A percentile compares a stretch with the other conserved stretches of the same genome.
Conservation (phyloP, 768 basidiomycete species). For the Tylopilus sp. region DNA sequence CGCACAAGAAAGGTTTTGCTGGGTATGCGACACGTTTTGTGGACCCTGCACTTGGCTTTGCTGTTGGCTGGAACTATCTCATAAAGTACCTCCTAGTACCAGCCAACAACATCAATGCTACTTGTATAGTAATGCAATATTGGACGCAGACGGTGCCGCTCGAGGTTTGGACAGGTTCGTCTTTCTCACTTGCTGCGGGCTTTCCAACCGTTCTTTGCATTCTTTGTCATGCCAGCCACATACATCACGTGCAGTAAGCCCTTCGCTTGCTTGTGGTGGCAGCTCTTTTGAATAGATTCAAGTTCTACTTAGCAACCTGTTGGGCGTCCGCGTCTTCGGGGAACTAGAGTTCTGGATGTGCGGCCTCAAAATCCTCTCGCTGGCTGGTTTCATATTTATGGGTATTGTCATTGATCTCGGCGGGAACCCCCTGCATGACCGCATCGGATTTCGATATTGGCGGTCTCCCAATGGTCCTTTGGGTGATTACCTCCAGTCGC, state of each 20-base stretch:
- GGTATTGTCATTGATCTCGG: slow-evolving; percentile 42
- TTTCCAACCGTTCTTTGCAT: not conserved
- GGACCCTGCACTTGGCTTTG: slow-evolving; percentile 68
- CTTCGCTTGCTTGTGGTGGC: not conserved
- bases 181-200: too few relatives aligned
- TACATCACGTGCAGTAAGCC: slow-evolving; percentile 1
- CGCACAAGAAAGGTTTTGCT: slow-evolving; percentile 65
- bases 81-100: slow-evolving; percentile 65
- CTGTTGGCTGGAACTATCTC: slow-evolving; percentile 48
- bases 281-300: not conserved
- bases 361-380: slow-evolving; percentile 55
- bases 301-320: slow-evolving; percentile 41
- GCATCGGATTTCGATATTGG: slow-evolving; percentile 44
- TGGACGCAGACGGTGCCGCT: slow-evolving; percentile 2
- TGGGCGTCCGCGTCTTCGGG: slow-evolving; percentile 69
- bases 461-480: slow-evolving; percentile 51
- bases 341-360: slow-evolving; percentile 77
- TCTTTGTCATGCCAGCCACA: not conserved
- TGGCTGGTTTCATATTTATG: slow-evolving; percentile 27
- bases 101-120: slow-evolving; percentile 65
- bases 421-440: slow-evolving; percentile 36
- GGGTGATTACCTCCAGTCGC: slow-evolving; percentile 47
- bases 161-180: slow-evolving; percentile 5
- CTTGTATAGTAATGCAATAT: slow-evolving; percentile 19
- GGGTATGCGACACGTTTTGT: slow-evolving; percentile 68